Conservation (phyloP, 352 stramenopile genomes). For the Elongisporangium anandrum region DNA sequence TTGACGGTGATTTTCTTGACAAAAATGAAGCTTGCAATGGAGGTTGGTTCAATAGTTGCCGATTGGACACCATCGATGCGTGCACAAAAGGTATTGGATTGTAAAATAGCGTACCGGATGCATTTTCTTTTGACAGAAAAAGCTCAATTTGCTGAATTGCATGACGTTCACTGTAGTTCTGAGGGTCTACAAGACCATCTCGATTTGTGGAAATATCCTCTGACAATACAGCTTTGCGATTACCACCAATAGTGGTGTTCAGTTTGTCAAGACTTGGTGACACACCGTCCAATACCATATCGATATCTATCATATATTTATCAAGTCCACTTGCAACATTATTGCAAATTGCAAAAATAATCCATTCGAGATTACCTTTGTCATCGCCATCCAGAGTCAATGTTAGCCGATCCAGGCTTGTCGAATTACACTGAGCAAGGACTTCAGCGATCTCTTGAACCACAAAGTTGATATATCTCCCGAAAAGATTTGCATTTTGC, state of each 20-base stretch:
- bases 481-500: slow-evolving; percentile 57
- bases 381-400: slow-evolving; percentile 42
- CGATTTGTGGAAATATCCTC: neutral
- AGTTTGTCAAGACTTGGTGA: slow-evolving; percentile 70
- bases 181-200: neutral
- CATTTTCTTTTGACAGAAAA: slow-evolving; percentile 47
- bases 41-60: too few species aligned
- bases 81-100: neutral
- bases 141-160: slow-evolving; percentile 42
- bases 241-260: slow-evolving; percentile 42
- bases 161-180: neutral
- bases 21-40: neutral
- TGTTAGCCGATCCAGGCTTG: neutral
- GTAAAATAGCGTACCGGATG: slow-evolving; percentile 16
- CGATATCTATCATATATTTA: slow-evolving; percentile 69
- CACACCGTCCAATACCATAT: slow-evolving; percentile 50
- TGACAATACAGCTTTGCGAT: slow-evolving; percentile 14
- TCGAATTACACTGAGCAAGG: slow-evolving; percentile 13
- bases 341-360: slow-evolving; percentile 77
- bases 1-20: neutral
- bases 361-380: slow-evolving; percentile 67
- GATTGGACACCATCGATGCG: neutral
- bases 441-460: slow-evolving; percentile 76
- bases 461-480: slow-evolving; percentile 75
- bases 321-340: slow-evolving; percentile 60